phyloP scores from a whole-genome alignment of 2,329 filamentous ascomycete genomes.

The Ceratocystis cacaofunesta region DNA sequence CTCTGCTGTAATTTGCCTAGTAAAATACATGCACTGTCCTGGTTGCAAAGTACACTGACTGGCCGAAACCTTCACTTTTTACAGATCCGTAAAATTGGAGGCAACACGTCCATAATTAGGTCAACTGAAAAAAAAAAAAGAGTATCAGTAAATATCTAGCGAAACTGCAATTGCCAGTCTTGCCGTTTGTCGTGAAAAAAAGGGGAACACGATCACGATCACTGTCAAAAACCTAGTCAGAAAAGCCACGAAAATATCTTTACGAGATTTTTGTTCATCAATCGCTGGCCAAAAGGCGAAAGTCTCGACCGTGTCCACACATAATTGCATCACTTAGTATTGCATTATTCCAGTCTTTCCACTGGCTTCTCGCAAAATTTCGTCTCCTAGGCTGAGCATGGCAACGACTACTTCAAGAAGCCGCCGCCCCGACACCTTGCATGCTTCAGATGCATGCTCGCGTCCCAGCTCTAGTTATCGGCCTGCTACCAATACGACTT shows the following conservation, averaged over 20 bases:
- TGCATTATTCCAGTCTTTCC: neutral
- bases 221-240: neutral
- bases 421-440: constrained; percentile 6
- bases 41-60: neutral
- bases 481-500: neutral
- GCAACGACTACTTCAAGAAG: constrained; percentile 12
- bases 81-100: neutral
- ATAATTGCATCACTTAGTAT: neutral
- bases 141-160: neutral
- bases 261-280: neutral
- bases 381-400: neutral
- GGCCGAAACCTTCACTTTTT: neutral
- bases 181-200: neutral
- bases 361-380: constrained; percentile 2
- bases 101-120: neutral
- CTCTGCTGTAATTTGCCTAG: neutral
- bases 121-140: neutral
- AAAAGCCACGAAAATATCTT: neutral
- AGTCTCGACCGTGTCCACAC: neutral
- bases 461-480: constrained; percentile 6
- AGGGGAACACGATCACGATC: neutral
- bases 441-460: constrained; percentile 13
- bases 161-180: neutral
- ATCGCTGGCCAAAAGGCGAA: neutral
- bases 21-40: neutral